These are phyloP conservation scores for Caloboletus inedulis DNA, from an alignment of 1,284 basidiomycete species.

Conservation along the genomic window DNA sequence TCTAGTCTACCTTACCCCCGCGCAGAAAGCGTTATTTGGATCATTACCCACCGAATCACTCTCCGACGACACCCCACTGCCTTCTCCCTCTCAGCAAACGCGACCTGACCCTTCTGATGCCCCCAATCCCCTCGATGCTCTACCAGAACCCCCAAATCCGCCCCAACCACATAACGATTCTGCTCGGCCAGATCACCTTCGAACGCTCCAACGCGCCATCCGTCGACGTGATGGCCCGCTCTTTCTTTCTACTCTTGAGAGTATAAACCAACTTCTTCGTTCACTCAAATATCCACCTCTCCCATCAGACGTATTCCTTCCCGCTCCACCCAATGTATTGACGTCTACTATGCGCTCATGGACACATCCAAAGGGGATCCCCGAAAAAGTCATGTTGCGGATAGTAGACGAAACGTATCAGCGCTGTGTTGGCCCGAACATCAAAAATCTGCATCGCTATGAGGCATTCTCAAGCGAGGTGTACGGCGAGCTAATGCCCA, in stretches of 20 bases:
- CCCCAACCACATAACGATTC: background rate
- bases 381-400: conserved; percentile 58
- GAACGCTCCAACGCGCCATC: conserved; percentile 61
- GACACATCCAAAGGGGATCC: conserved; percentile 44
- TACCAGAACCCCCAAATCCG: conserved; percentile 20
- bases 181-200: conserved; percentile 45
- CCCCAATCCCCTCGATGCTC: conserved; percentile 11
- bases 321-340: conserved; percentile 46
- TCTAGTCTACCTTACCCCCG: conserved; percentile 64
- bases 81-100: conserved; percentile 35
- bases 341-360: conserved; percentile 47
- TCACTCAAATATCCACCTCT: conserved; percentile 60
- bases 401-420: conserved; percentile 80
- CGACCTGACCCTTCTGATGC: conserved; percentile 31
- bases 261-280: conserved; percentile 57
- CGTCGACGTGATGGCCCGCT: conserved; percentile 61
- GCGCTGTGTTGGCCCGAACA: conserved; percentile 69
- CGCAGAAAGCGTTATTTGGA: conserved; percentile 63
- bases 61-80: conserved; percentile 37
- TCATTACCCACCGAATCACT: conserved; percentile 52
- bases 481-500: conserved; percentile 75
- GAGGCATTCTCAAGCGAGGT: conserved; percentile 72
- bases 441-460: conserved; percentile 61
- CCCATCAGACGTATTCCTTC: conserved; percentile 45
- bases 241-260: conserved; percentile 58